These are phyloP conservation scores for Teunomyces stri DNA, from an alignment of 805 yeast genomes.

Conservation along the genomic window DNA sequence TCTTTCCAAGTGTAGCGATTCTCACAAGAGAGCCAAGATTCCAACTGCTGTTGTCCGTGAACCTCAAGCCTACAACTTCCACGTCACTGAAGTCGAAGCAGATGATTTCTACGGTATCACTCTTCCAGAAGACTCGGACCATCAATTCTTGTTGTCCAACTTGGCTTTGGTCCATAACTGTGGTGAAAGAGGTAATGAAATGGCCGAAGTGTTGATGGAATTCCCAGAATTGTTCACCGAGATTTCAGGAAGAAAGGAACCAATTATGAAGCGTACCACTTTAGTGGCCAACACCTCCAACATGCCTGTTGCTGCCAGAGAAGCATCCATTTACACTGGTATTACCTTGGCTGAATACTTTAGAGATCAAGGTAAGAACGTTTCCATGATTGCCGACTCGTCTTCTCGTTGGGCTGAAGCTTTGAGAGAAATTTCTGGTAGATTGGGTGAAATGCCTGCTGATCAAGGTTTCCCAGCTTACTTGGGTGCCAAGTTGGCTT, in stretches of 20 bases:
- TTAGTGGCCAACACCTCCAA: slow-evolving; percentile 98
- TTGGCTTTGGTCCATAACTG: slow-evolving; percentile 22
- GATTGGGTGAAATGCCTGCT: slow-evolving; percentile 99
- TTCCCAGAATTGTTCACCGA: slow-evolving; percentile 97
- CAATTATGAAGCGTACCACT: slow-evolving; percentile 98
- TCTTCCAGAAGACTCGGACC: slow-evolving; percentile 37
- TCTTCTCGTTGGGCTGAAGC: slow-evolving; percentile 99
- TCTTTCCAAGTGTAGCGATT: too few species aligned
- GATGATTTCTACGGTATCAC: slow-evolving; percentile 16
- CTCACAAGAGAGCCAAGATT: too few species aligned
- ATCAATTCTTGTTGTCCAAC: slow-evolving; percentile 28
- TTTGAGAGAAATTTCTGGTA: slow-evolving; percentile 98
- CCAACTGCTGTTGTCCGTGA: too few species aligned
- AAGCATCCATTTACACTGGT: slow-evolving; percentile 98
- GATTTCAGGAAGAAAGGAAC: slow-evolving; percentile 89
- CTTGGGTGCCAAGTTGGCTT: slow-evolving; percentile 97
- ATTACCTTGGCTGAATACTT: slow-evolving; percentile 97
- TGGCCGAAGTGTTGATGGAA: slow-evolving; percentile 99
- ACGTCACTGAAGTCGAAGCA: too few species aligned
- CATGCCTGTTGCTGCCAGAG: slow-evolving; percentile 99
- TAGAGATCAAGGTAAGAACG: slow-evolving; percentile 99
- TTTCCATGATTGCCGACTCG: slow-evolving; percentile 99
- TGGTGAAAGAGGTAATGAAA: slow-evolving; percentile 98
- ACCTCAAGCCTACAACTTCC: too few species aligned
- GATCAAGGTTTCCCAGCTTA: slow-evolving; percentile 99